Evolutionary conservation across 352 stramenopile species (phyloP).

Genomic region (Phytophthora citricola): DNA sequence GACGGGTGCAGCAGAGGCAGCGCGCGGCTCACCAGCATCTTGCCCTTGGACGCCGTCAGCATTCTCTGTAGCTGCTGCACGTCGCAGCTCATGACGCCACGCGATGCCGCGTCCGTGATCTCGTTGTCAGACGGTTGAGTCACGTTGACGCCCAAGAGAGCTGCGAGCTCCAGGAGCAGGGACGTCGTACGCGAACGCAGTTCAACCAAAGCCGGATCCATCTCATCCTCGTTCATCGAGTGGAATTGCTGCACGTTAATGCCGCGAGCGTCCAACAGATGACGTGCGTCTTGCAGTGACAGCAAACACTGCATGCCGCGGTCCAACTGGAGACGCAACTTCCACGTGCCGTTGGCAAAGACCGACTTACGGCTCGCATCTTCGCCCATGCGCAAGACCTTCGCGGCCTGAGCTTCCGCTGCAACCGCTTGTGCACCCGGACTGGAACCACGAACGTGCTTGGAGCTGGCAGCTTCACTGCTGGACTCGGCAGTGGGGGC

Average conservation of each 20-base stretch:
- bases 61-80: conserved; percentile 63
- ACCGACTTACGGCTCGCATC: conserved; percentile 58
- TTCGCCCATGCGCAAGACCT: conserved; percentile 67
- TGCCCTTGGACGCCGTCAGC: conserved; percentile 69
- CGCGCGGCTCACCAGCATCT: conserved; percentile 77
- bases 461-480: conserved; percentile 33
- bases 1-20: conserved; percentile 82
- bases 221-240: conserved; percentile 70
- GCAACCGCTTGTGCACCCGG: conserved; percentile 33
- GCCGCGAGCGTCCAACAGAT: conserved; percentile 80
- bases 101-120: conserved; percentile 5
- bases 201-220: conserved; percentile 75
- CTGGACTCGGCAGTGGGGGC: conserved; percentile 32
- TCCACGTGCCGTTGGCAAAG: conserved; percentile 81
- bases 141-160: conserved; percentile 63
- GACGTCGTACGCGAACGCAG: conserved; percentile 72
- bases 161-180: conserved; percentile 73
- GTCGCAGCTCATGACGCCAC: conserved; percentile 53
- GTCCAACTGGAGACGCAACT: conserved; percentile 74
- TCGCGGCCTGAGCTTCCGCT: conserved; percentile 38
- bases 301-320: conserved; percentile 79
- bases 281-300: conserved; percentile 82
- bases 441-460: conserved; percentile 30
- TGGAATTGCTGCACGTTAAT: conserved; percentile 91
- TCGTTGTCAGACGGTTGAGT: conserved; percentile 19